Base-by-base conservation (phyloP, 306 rosid species). In the Fagus crenata region DNA sequence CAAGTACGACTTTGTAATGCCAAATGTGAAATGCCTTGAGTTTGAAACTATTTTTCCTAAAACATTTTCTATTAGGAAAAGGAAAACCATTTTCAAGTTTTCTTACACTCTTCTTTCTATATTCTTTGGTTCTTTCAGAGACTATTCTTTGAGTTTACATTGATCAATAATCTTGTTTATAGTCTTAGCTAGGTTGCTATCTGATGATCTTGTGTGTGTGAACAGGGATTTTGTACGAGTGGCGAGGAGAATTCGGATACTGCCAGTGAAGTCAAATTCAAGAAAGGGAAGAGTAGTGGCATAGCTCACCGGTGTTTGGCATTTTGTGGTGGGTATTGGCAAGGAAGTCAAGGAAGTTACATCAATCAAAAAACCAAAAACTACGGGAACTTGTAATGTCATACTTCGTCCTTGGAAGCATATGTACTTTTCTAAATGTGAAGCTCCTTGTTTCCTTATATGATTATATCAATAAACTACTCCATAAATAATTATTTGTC, bases 201-300 rank as follows among this genome's bases (percentile, higher is more conserved):
- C 53, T 51, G 58, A 70, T 53, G 70, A 12, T 53, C 65, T 31
- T 51, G 31, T 61, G 32, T 58, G 77, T 79, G 75, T 42, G 5
- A 72, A 75, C 74, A 93, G 97, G 85, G 96, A 91, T 83, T 93
- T 93, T 54, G 89, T 91, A 70, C 93, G 96, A 31, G 96, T 93
- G 77, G 97, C 96, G 12, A 91, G 87, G 87, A 89, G 98, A 83
- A 91, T 93, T 80, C 81, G 97, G 75, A 88, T 93, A 75, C 74
- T 93, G 49, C 97, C 97, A 3, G 78, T 82, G 3, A 91, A 91
- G 79, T 84, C 77, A 75, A 88, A 84, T 71, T 77, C 92, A 76
- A 89, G 83, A 81, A 88, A 79, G 78, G 87, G 83, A 67, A 75
- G 84, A 75, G 72, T 72, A 78, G 83, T 54, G 12, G 84, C 69